Percentiles rank a stretch among this genome's conserved stretches.
These are phyloP conservation scores for Hygrophila difformis DNA, from an alignment of 257 asterid species.

Conservation along the genomic window DNA sequence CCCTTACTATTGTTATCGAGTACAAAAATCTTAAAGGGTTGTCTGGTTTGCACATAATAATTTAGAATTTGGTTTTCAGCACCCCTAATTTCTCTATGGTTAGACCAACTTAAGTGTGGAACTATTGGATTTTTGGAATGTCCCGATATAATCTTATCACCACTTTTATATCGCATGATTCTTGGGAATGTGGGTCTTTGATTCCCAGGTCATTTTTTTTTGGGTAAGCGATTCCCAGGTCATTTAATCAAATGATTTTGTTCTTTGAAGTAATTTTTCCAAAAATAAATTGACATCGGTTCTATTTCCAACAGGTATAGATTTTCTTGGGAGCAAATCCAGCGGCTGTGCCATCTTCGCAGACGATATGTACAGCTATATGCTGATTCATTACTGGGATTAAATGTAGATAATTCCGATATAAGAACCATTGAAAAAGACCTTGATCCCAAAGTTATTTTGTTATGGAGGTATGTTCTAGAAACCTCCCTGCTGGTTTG, in stretches of 20 bases:
- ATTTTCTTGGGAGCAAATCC: constrained; percentile 88
- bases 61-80: too few species aligned
- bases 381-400: constrained; percentile 72
- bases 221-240: constrained; percentile 12
- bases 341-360: constrained; percentile 73
- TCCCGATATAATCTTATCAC: not conserved
- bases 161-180: constrained; percentile 9
- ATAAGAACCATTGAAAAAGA: constrained; percentile 77
- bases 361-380: constrained; percentile 84
- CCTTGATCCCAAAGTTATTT: constrained; percentile 86
- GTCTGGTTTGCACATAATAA: not conserved
- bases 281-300: not conserved
- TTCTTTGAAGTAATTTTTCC: not conserved
- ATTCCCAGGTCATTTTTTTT: too few species aligned
- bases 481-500: constrained; percentile 5
- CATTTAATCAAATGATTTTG: constrained; percentile 5
- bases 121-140: constrained; percentile 1
- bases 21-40: constrained; percentile 11
- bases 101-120: not conserved
- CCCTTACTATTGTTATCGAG: not conserved
- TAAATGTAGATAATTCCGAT: constrained; percentile 35
- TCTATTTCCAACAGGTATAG: constrained; percentile 52
- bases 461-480: constrained; percentile 78
- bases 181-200: not conserved
- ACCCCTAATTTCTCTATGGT: too few species aligned